Percentiles rank a stretch among this genome's conserved stretches.
Conservation (phyloP, 176 grass and related monocot species). For the Aegilops bicornis region DNA sequence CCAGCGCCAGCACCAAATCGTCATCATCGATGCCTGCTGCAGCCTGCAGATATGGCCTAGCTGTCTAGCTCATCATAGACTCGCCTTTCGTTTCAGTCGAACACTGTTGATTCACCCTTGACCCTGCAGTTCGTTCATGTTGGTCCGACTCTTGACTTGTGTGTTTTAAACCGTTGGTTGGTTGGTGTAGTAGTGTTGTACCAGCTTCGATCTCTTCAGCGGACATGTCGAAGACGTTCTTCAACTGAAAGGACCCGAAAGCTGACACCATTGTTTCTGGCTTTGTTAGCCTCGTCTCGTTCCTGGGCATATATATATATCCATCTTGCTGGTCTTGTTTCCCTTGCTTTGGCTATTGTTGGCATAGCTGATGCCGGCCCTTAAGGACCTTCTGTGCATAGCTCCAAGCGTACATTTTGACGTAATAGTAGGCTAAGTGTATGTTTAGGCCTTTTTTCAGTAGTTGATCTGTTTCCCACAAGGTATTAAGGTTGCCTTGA, state of each 20-base stretch:
- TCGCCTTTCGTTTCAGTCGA: conserved; percentile 36
- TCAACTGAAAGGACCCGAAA: neutral
- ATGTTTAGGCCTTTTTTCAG: no score
- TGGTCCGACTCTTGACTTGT: conserved; percentile 36
- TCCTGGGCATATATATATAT: neutral
- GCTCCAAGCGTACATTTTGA: no score
- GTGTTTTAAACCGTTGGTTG: conserved; percentile 33
- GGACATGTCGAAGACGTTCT: conserved; percentile 32
- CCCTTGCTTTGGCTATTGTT: neutral
- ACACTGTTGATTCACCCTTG: conserved; percentile 38
- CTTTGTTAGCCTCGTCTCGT: neutral
- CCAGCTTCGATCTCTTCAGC: conserved; percentile 38
- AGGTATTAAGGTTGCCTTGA: neutral
- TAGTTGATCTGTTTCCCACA: neutral
- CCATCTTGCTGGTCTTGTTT: neutral
- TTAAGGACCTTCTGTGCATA: neutral
- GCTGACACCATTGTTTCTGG: conserved; percentile 46
- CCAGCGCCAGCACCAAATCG: neutral
- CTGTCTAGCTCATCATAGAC: conserved; percentile 55
- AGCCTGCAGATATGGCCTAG: conserved; percentile 46
- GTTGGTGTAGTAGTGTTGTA: conserved; percentile 19
- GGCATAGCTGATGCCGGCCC: no score
- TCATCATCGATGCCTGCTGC: neutral
- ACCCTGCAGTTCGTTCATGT: conserved; percentile 31
- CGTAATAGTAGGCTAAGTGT: neutral